Base-by-base conservation (phyloP, 202 grass and related monocot genomes). In the Digitaria exilis region DNA sequence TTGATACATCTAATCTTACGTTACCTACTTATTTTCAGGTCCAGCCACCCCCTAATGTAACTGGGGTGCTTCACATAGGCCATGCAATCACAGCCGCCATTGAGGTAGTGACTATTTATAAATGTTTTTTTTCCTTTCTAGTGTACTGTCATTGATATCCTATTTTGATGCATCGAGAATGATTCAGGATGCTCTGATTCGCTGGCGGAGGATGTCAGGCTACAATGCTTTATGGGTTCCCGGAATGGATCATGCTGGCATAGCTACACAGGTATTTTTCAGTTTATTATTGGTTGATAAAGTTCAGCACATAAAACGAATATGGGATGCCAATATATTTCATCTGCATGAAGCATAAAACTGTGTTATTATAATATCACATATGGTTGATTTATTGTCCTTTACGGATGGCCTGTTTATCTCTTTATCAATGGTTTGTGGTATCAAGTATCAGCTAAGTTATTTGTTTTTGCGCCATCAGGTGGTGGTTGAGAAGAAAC, bases 401-500 rank as follows among this genome's bases (percentile, higher is more conserved):
- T 25, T 44, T 16, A 45, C 6, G 28, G 39, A 76, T 60, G 15
- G 56, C 15, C 8, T 71, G 43, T 49, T 18, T 70, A 70, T 70
- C 42, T 49, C 42, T 46, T 48, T 30, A 17, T 48, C 15, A 30
- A 49, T 30, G 18, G 2, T 71, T 17, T 71, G 11, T 76, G 4
- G 54, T 60, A 43, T 22, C 56, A 21, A 17, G 25, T 58, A 46
- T 45, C 25, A 30, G 26, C 35, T 46, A 19, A 59, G 12, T 75
- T 45, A 45, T 61, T 31, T 71, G 7, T 29, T 71, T 71, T 30
- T 71, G 7, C 65, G 3, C 41, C 7, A 59, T 65, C 69, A 95
- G 93, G 93, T 98, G 78, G 96, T 98, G 18, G 96, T 98, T 34
- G 96, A 98, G 88, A 98, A 98, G 85, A 98, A 92, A 76, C 82